Conservation (phyloP, 1,284 basidiomycete species). For the Taiwanofungus camphoratus region DNA sequence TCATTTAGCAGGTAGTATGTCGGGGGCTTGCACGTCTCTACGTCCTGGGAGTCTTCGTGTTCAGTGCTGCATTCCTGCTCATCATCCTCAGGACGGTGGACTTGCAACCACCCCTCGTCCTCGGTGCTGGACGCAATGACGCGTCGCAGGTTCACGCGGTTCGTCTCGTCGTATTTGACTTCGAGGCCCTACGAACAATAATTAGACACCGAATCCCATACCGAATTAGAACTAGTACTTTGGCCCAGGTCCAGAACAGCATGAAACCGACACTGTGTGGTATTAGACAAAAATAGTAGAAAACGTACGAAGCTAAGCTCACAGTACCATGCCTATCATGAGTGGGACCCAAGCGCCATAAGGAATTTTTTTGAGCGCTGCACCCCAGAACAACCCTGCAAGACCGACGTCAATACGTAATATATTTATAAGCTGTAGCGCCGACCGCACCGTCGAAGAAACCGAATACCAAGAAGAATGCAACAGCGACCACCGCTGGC, state of each 20-base stretch:
- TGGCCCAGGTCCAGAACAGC: constrained; percentile 61
- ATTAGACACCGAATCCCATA: background rate
- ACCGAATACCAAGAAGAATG: constrained; percentile 50
- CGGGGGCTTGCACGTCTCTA: background rate
- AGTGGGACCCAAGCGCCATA: constrained; percentile 61
- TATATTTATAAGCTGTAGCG: background rate
- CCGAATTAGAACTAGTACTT: constrained; percentile 26
- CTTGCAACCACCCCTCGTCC: constrained; percentile 1
- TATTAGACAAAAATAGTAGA: no score
- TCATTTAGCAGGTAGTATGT: background rate
- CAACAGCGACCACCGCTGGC: constrained; percentile 37
- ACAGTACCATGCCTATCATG: constrained; percentile 48
- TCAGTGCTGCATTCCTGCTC: background rate
- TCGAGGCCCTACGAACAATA: constrained; percentile 40
- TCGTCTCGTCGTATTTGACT: constrained; percentile 50
- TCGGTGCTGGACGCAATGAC: constrained; percentile 31
- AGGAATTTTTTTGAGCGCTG: constrained; percentile 54
- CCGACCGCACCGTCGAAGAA: constrained; percentile 46
- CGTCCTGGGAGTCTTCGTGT: constrained; percentile 1
- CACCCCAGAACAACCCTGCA: constrained; percentile 54
- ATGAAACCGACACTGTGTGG: constrained; percentile 36
- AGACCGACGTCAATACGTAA: background rate
- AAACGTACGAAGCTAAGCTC: no score
- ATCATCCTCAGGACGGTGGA: background rate
- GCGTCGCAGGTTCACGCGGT: constrained; percentile 48